Evolutionary conservation across 306 rosid genomes (phyloP), one percentile per base, ranked within the genome.

Genomic region (Parietaria judaica): DNA sequence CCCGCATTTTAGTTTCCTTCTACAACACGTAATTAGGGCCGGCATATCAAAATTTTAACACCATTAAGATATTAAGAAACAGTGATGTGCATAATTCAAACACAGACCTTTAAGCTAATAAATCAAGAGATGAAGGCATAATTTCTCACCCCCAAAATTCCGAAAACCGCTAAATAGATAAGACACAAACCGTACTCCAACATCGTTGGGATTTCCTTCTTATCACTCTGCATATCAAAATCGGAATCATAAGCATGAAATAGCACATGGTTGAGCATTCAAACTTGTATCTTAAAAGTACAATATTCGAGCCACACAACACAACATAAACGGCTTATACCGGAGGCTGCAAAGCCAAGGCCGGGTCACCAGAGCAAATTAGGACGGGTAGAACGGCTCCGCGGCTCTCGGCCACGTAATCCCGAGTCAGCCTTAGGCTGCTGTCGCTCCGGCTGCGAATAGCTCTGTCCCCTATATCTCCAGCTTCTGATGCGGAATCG

Each of bases 401-500:
- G 70, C 2, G 1, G 31, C 64, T 67, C 69, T 84, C 83, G 9
- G 72, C 68, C 14, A 50, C 74, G 59, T 54, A 66, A 39, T 79
- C 87, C 11, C 76, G 56, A 3, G 89, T 78, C n/a, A 78, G 46
- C 15, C 50, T 60, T 37, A 79, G 43, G 63, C 76, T 85, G 63
- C 31, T 23, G 50, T 14, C 51, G 64, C 36, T 80, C 44, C 54
- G 69, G 67, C 63, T 78, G 68, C 81, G 74, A 71, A 83, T 89
- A 61, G 84, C 89, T 17, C 96, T 73, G 63, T 91, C 95, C 39
- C 98, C 95, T 11, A 85, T 83, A 52, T 91, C 98, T 31, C 98
- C 98, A 3, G 85, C 96, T 74, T 91, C 89, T 31, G 97, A 87
- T 57, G 83, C 89, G 60, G 38, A 63, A 34, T 78, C 96, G 11